A percentile compares a stretch with the other conserved stretches of the same genome.
Evolutionary conservation across 2,329 filamentous ascomycete species (phyloP).

Genomic region (Ophiostoma novo-ulmi): DNA sequence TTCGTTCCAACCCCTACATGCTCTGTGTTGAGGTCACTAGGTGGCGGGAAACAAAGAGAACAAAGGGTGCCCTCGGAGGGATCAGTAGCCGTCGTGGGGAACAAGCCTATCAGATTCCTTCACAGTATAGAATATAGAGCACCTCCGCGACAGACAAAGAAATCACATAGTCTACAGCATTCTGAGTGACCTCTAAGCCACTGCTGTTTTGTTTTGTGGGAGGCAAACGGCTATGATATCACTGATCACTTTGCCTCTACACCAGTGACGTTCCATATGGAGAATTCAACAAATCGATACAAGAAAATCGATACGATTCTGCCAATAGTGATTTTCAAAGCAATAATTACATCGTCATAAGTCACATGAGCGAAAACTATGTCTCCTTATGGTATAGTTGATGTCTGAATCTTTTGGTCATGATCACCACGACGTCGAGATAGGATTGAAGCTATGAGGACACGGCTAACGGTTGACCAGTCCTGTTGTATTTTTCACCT

Average conservation of each 20-base stretch:
- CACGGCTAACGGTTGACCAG: background rate
- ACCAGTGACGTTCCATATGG: background rate
- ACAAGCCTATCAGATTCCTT: background rate
- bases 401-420: background rate
- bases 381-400: background rate
- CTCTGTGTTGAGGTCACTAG: background rate
- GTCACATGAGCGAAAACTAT: background rate
- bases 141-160: background rate
- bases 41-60: background rate
- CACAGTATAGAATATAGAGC: background rate
- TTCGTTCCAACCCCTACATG: background rate
- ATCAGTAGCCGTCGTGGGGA: background rate
- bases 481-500: background rate
- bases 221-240: background rate
- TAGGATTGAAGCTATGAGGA: too few relatives aligned
- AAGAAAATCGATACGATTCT: background rate
- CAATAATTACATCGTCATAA: background rate
- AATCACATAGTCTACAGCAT: background rate
- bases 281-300: background rate
- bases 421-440: background rate
- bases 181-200: background rate
- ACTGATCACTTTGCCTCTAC: background rate
- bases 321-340: background rate
- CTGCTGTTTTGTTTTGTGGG: background rate
- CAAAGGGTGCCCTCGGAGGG: background rate